Base-by-base conservation (phyloP, 441 rosid species). In the Brassica hybrid region DNA sequence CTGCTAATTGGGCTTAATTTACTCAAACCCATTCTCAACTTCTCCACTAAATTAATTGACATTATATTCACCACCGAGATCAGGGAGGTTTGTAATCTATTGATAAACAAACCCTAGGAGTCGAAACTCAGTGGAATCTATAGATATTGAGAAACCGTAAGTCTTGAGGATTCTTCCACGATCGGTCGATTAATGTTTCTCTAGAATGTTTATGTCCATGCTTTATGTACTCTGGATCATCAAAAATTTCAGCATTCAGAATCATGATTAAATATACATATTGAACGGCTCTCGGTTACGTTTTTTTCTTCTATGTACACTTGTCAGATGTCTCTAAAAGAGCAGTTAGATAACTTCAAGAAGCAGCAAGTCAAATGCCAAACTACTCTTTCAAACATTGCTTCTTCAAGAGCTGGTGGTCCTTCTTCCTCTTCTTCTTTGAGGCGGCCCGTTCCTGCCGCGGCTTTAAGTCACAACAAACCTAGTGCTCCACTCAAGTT, bases 321-420 rank as follows among this genome's bases (percentile, higher is more conserved):
- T n/a, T 45, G 0, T 50, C 21, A 87, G 89, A 92, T 94, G 94
- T 82, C 87, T 4, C 79, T 91, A 79, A 83, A 89, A 73, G 95
- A 87, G 17, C 57, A 83, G 71, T 80, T 87, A 18, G 84, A 88
- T 63, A 91, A 72, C 52, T 91, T 91, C 88, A 86, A 88, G 80
- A 87, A 78, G 78, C 97, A 94, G 84, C 89, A 91, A 82, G 94
- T 82, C 76, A 93, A 76, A 80, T 87, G 93, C 23, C 97, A 90
- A 18, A 66, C 94, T 8, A 86, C 85, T 1, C 91, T 91, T 30
- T 76, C 85, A 16, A 89, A 84, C 83, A 88, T 85, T 60, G 85
- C 88, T 5, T 84, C 96, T 3, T 86, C 96, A 0, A 88, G 83
- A 75, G 50, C 88, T 2, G 66, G 0, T 3, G 6, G 85, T 48